Evolutionary conservation across 352 stramenopile genomes (phyloP).

Genomic region (Aphanomyces euteiches): DNA sequence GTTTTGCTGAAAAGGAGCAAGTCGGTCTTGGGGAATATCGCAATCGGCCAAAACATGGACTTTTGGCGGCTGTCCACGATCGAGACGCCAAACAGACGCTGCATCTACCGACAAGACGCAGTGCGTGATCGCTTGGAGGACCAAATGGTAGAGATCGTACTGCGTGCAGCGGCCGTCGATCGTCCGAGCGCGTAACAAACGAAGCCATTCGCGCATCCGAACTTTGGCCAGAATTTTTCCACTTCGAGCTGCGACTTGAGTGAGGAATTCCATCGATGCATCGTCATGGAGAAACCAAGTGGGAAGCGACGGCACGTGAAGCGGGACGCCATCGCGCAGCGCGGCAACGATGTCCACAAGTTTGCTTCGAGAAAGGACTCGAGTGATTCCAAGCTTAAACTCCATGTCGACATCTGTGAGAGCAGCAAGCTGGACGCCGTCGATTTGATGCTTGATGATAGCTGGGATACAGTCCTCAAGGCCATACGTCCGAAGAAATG

Average conservation of each 20-base stretch:
- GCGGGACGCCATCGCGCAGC: slow-evolving; percentile 40
- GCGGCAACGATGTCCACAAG: slow-evolving; percentile 52
- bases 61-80: not conserved
- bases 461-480: slow-evolving; percentile 33
- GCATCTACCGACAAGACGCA: slow-evolving; percentile 45
- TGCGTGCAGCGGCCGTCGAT: slow-evolving; percentile 38
- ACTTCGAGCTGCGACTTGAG: slow-evolving; percentile 36
- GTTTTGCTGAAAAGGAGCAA: slow-evolving; percentile 61
- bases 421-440: slow-evolving; percentile 7
- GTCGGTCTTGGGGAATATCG: slow-evolving; percentile 52
- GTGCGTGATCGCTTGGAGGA: slow-evolving; percentile 46
- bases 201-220: slow-evolving; percentile 43
- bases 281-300: slow-evolving; percentile 52
- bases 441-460: slow-evolving; percentile 51
- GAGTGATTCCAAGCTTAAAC: slow-evolving; percentile 24
- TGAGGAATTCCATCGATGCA: slow-evolving; percentile 50
- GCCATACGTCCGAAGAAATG: slow-evolving; percentile 54
- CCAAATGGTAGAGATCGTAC: slow-evolving; percentile 54
- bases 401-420: slow-evolving; percentile 27
- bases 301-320: slow-evolving; percentile 41
- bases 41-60: slow-evolving; percentile 55
- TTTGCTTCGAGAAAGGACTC: slow-evolving; percentile 43
- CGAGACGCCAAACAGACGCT: slow-evolving; percentile 57
- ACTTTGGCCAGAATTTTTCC: slow-evolving; percentile 2
- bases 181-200: slow-evolving; percentile 45